Conservation (phyloP, 2,329 filamentous ascomycete genomes). For the Cladophialophora bantiana region DNA sequence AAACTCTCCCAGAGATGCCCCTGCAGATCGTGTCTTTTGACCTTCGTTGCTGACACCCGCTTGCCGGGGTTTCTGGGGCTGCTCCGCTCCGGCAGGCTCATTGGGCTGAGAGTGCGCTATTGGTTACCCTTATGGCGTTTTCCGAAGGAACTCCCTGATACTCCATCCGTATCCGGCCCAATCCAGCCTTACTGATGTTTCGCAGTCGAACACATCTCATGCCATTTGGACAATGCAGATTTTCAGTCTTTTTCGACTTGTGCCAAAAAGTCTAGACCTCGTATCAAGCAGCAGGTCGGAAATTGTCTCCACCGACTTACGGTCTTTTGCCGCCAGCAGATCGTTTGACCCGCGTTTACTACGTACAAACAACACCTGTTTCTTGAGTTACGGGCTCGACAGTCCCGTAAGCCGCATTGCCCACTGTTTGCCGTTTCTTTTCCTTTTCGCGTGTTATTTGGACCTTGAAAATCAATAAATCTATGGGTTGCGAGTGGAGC, state of each 20-base stretch:
- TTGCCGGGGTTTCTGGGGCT: constrained; percentile 19
- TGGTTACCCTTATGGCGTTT: constrained; percentile 20
- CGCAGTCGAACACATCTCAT: constrained; percentile 7
- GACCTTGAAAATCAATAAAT: constrained; percentile 7
- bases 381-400: neutral
- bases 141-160: constrained; percentile 4
- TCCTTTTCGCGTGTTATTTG: neutral
- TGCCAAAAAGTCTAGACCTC: constrained; percentile 7
- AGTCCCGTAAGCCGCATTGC: neutral
- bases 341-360: neutral
- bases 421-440: neutral
- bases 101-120: constrained; percentile 28
- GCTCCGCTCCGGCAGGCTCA: constrained; percentile 20
- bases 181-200: constrained; percentile 9
- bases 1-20: constrained; percentile 25
- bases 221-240: neutral
- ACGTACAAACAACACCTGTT: constrained; percentile 3
- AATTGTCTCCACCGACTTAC: constrained; percentile 15
- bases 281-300: constrained; percentile 16
- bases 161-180: constrained; percentile 10
- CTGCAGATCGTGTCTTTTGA: constrained; percentile 34
- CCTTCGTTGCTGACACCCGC: constrained; percentile 28
- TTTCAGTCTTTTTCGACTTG: constrained; percentile 16
- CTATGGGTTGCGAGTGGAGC: neutral
- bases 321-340: neutral